These are phyloP conservation scores for Neofusicoccum ribis DNA, from an alignment of 2,329 filamentous ascomycete species.

Conservation along the genomic window DNA sequence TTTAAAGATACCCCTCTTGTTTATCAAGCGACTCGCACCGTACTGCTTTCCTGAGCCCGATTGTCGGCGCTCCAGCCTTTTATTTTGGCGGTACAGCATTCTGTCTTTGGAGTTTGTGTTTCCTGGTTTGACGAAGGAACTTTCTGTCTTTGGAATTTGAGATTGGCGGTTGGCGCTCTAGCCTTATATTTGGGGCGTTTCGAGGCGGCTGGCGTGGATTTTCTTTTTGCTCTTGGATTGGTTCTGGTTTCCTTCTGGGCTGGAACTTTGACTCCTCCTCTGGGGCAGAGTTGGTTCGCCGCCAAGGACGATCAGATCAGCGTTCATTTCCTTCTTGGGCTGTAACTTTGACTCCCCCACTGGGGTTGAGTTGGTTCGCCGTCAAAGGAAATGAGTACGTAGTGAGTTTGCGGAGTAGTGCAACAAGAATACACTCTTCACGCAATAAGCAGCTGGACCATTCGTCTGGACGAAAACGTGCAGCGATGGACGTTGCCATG, in stretches of 20 bases:
- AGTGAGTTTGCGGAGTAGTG: too few species aligned
- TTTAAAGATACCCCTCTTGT: background rate
- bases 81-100: too few species aligned
- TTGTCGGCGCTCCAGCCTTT: background rate
- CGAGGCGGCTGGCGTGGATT: too few species aligned
- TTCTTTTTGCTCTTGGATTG: background rate
- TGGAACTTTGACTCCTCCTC: background rate
- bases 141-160: too few species aligned
- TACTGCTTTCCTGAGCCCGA: background rate
- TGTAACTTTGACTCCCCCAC: background rate
- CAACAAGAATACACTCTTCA: too few species aligned
- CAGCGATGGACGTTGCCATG: background rate
- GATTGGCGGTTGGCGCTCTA: too few species aligned
- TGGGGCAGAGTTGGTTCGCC: background rate
- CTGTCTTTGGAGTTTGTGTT: too few species aligned
- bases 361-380: background rate
- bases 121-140: too few species aligned
- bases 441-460: background rate
- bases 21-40: background rate
- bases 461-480: background rate
- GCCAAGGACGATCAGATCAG: background rate
- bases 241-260: background rate
- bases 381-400: too few species aligned
- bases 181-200: too few species aligned
- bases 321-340: background rate